phyloP scores from a whole-genome alignment of 495 filamentous ascomycete species.

The Hypoxylon lienhwacheense region DNA sequence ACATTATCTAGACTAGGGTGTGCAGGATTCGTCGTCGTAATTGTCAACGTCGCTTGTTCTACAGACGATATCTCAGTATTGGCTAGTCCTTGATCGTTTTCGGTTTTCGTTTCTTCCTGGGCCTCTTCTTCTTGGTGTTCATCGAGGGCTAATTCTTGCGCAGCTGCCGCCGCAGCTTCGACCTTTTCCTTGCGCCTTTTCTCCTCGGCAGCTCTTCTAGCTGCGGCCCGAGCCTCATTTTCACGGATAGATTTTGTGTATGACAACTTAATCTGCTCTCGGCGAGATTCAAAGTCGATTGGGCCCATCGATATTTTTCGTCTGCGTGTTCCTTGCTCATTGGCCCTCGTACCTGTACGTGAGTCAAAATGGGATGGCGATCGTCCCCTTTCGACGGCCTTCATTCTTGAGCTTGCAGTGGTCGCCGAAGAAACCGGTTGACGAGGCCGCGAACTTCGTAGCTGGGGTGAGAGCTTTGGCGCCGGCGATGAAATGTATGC shows the following conservation, averaged over 20 bases:
- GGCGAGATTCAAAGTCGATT: conserved; percentile 76
- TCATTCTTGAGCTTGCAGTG: conserved; percentile 66
- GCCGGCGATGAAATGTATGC: conserved; percentile 55
- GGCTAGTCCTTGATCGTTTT: conserved; percentile 9
- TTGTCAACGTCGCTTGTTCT: conserved; percentile 36
- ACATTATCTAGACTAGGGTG: conserved; percentile 18
- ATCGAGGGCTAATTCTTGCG: conserved; percentile 4
- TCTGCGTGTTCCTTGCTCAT: conserved; percentile 43
- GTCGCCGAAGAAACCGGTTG: conserved; percentile 76
- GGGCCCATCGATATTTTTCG: conserved; percentile 60
- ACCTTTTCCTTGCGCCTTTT: conserved; percentile 45
- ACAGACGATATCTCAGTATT: conserved; percentile 12
- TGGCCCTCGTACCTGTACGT: conserved; percentile 41
- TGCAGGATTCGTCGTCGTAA: conserved; percentile 36
- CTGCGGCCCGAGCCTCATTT: conserved; percentile 60
- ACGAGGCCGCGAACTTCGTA: conserved; percentile 80
- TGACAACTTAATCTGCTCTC: conserved; percentile 76
- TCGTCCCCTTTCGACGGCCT: conserved; percentile 45
- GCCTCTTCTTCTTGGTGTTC: too few relatives aligned
- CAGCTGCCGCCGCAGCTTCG: conserved; percentile 30
- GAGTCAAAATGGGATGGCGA: conserved; percentile 43
- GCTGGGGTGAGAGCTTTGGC: conserved; percentile 63
- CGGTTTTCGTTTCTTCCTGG: conserved; percentile 13
- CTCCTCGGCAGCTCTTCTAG: conserved; percentile 47
- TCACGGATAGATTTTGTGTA: conserved; percentile 77